Base-by-base conservation (phyloP, 176 grass and related monocot species). In the barley (Hordeum vulgare) region DNA sequence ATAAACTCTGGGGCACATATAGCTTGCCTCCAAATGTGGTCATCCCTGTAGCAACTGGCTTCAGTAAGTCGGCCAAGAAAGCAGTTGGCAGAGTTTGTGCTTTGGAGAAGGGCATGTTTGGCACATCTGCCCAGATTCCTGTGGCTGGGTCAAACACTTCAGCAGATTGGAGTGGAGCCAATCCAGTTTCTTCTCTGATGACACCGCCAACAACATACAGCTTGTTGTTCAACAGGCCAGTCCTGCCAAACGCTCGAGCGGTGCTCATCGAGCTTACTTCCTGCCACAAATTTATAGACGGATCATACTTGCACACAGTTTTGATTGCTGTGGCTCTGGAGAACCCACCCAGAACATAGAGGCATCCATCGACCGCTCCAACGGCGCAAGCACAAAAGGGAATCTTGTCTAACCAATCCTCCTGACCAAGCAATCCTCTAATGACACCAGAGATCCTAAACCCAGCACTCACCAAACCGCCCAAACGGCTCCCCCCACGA, bases 191-290 rank as follows among this genome's bases (percentile, higher is more conserved):
- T 17, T 66, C 80, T 59, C 76, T 90, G 53, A 54, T 85, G 63
- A 97, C 81, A 54, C 94, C 94, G 59, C 94, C 94, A 33, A 94
- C 94, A 25, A 92, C 90, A 71, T 94, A 97, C 74, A 97, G 75
- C 86, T 97, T 94, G 57, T 90, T 88, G 76, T 97, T 86, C 61
- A 97, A 58, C 17, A 94, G 66, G 74, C 86, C 90, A 7, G 88
- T 78, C 45, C 90, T 97, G 81, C 90, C 94, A 64, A 97, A 94
- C 14, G 88, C 94, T 12, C 94, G 88, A 8, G 83, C 78, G 0
- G 77, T 83, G 66, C 69, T 66, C 94, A 97, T 94, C 2, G 94
- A 53, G 85, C 77, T 92, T 18, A 92, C 84, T 65, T 94, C 85
- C 26, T 83, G 78, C 94, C 94, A 97, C 18, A 72, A 68, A 87